These are phyloP conservation scores for Parafenestella ontariensis DNA, from an alignment of 2,329 filamentous ascomycete genomes.

Conservation along the genomic window DNA sequence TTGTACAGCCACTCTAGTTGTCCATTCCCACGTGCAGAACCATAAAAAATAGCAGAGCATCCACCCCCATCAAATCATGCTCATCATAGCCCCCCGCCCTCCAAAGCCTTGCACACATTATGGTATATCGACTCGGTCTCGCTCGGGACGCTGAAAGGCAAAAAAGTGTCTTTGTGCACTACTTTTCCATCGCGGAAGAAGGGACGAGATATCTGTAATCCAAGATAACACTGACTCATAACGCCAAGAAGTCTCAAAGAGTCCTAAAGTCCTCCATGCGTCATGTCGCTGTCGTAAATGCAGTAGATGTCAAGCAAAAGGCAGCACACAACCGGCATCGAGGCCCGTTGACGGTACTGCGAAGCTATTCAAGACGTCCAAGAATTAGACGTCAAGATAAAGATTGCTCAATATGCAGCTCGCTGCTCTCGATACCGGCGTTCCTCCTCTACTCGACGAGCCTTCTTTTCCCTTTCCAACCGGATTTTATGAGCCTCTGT, in stretches of 20 bases:
- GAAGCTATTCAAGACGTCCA: conserved; percentile 20
- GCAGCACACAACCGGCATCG: conserved; percentile 10
- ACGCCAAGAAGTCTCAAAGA: conserved; percentile 38
- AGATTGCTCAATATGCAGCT: conserved; percentile 25
- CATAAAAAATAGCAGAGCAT: conserved; percentile 3
- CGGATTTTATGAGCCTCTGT: conserved; percentile 69
- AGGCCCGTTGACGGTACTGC: conserved; percentile 11
- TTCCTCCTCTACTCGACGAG: conserved; percentile 41
- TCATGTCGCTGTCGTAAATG: conserved; percentile 50
- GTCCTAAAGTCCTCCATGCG: conserved; percentile 40
- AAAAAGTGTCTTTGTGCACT: neutral
- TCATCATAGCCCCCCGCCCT: conserved; percentile 3
- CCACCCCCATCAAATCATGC: conserved; percentile 2
- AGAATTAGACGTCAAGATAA: conserved; percentile 5
- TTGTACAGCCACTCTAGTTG: conserved; percentile 3
- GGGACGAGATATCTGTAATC: conserved; percentile 29
- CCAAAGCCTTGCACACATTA: conserved; percentile 7
- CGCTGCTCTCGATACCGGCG: conserved; percentile 38
- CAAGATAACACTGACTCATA: conserved; percentile 39
- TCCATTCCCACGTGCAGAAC: conserved; percentile 2
- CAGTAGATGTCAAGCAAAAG: conserved; percentile 44
- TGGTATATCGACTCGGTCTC: conserved; percentile 10
- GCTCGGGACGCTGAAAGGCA: neutral
- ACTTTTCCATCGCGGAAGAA: conserved; percentile 14
- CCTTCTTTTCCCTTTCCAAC: conserved; percentile 51